Evolutionary conservation across 768 basidiomycete genomes (phyloP).

Genomic region (Dictyophora rubrovolvata): DNA sequence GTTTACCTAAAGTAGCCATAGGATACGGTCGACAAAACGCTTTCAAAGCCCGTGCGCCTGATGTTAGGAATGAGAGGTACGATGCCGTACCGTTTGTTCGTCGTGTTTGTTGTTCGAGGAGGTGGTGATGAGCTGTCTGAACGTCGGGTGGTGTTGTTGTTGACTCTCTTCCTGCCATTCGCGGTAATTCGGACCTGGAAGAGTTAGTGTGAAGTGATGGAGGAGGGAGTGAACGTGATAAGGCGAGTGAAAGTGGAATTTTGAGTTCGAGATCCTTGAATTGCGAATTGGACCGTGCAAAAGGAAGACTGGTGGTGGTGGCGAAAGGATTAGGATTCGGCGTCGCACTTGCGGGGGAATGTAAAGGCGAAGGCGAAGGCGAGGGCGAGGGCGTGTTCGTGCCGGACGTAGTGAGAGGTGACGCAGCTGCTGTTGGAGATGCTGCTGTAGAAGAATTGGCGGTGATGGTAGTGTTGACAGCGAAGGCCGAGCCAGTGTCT

Average conservation of each 20-base stretch:
- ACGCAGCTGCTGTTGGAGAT: too few species aligned
- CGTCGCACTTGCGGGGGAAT: not conserved
- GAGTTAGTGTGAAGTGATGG: not conserved
- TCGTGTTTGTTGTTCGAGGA: conserved; percentile 44
- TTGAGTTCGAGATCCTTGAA: not conserved
- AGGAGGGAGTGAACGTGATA: not conserved
- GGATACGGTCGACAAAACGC: conserved; percentile 87
- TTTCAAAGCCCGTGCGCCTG: conserved; percentile 74
- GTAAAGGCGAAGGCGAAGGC: too few species aligned
- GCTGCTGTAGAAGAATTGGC: too few species aligned
- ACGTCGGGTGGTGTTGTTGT: conserved; percentile 8
- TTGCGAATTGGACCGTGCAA: not conserved
- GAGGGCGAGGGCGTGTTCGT: not conserved
- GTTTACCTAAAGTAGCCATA: conserved; percentile 57
- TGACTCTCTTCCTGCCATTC: not conserved
- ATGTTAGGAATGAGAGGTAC: conserved; percentile 52
- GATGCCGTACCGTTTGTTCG: not conserved
- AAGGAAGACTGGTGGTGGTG: not conserved
- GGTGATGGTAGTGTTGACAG: too few species aligned
- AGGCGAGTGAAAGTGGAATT: not conserved
- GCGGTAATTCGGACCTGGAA: not conserved
- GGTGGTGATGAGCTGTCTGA: too few species aligned
- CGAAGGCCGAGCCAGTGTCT: too few species aligned
- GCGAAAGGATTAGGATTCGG: not conserved
- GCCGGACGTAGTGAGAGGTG: too few species aligned